Percentiles rank a stretch among this genome's conserved stretches.
These are phyloP conservation scores for Suhomyces prunicola DNA, from an alignment of 805 yeast genomes.

Conservation along the genomic window DNA sequence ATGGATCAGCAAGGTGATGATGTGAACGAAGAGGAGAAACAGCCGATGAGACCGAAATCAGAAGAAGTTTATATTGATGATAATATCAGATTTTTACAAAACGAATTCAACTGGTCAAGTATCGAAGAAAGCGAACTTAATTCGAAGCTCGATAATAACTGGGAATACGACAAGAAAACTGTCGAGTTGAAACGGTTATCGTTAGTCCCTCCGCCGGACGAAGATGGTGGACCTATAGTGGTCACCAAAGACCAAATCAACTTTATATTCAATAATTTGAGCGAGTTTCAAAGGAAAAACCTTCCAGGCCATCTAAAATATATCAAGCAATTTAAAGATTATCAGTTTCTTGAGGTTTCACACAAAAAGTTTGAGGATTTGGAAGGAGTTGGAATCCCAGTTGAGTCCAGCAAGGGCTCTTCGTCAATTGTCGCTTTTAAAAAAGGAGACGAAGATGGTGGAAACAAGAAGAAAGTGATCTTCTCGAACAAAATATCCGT, in stretches of 20 bases:
- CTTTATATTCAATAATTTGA: slow-evolving; percentile 21
- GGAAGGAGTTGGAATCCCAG: not conserved
- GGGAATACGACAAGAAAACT: not conserved
- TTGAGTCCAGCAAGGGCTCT: not conserved
- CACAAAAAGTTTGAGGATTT: slow-evolving; percentile 31
- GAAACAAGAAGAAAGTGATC: slow-evolving; percentile 26
- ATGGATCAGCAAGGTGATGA: slow-evolving; percentile 22
- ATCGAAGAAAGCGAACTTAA: slow-evolving; percentile 7
- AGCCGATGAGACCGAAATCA: slow-evolving; percentile 9
- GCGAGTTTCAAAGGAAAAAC: slow-evolving; percentile 20
- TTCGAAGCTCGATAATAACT: slow-evolving; percentile 1
- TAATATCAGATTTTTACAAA: slow-evolving; percentile 25
- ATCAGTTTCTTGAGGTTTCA: slow-evolving; percentile 25
- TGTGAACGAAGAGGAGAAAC: not conserved
- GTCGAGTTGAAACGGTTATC: not conserved
- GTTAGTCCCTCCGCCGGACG: slow-evolving; percentile 1
- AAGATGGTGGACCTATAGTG: slow-evolving; percentile 14
- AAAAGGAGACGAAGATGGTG: not conserved
- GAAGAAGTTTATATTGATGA: slow-evolving; percentile 32
- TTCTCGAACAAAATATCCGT: slow-evolving; percentile 49
- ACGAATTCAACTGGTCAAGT: slow-evolving; percentile 24
- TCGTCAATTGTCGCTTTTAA: slow-evolving; percentile 1
- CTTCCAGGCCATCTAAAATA: slow-evolving; percentile 34
- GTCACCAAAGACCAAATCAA: slow-evolving; percentile 26
- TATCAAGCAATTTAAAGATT: slow-evolving; percentile 37